Evolutionary conservation across 257 asterid genomes (phyloP).

Genomic region (Cordia subcordata): DNA sequence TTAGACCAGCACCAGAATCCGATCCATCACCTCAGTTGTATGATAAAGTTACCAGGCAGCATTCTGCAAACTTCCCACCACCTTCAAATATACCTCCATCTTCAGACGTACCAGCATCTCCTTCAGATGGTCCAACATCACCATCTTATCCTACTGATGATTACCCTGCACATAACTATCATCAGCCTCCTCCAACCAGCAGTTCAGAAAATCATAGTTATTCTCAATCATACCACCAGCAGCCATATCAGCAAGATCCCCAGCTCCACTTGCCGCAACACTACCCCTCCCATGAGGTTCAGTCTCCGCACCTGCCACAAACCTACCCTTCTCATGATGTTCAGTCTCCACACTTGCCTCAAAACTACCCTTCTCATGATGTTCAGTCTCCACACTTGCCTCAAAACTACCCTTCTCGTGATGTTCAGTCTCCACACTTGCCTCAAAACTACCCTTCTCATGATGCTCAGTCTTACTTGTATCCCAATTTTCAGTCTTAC

Average conservation of each 20-base stretch:
- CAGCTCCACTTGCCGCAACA: slow-evolving; percentile 42
- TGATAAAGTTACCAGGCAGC: slow-evolving; percentile 8
- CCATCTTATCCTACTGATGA: slow-evolving; percentile 5
- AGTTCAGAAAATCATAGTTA: slow-evolving; percentile 1
- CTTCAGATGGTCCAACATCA: slow-evolving; percentile 20
- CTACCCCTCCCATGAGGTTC: slow-evolving; percentile 52
- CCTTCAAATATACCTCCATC: slow-evolving; percentile 30
- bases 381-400: slow-evolving; percentile 33
- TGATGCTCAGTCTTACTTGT: slow-evolving; percentile 40
- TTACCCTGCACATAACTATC: slow-evolving; percentile 13
- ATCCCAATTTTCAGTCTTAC: slow-evolving; percentile 24
- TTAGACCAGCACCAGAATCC: slow-evolving; percentile 26
- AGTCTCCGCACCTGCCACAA: slow-evolving; percentile 47
- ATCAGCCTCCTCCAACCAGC: slow-evolving; percentile 39
- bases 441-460: slow-evolving; percentile 55
- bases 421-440: slow-evolving; percentile 36
- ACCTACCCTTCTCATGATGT: slow-evolving; percentile 40
- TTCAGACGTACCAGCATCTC: slow-evolving; percentile 20
- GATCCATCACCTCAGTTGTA: slow-evolving; percentile 12
- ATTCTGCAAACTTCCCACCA: slow-evolving; percentile 33
- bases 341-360: slow-evolving; percentile 37
- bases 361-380: slow-evolving; percentile 51
- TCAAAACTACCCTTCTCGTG: slow-evolving; percentile 53
- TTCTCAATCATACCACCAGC: slow-evolving; percentile 34
- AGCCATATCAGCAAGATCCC: slow-evolving; percentile 40